Evolutionary conservation across 345 rosid genomes (phyloP), one percentile per base, ranked within the genome.

Genomic region (Populus tremula): DNA sequence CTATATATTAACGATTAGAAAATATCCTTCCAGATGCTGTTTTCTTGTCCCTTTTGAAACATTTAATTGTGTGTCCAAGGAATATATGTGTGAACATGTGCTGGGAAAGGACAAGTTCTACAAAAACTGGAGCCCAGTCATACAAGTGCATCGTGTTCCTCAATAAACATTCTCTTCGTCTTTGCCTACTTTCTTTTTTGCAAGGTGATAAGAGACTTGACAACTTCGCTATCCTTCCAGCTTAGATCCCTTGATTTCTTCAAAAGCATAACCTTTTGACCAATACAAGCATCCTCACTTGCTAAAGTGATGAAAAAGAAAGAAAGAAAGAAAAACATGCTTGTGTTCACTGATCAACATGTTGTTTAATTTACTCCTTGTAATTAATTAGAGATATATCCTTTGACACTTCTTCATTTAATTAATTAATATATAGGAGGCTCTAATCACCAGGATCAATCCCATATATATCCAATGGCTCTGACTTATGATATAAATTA

Each of bases 251-350:
- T 78, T 76, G 69, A 82, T 82, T 82, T 77, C 79, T 72, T 33
- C 68, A 50, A 77, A 77, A 81, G 81, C 80, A 81, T 72, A 53
- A 29, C 85, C 79, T 86, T 84, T 84, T 82, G 81, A 82, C 84
- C 65, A 38, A 5, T 41, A 75, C 79, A 66, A 82, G 84, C 70
- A 69, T 68, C 31, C 71, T 72, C 76, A 25, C 17, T 50, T 36
- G 50, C 20, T 14, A 41, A 56, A 45, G 5, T 62, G 35, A n/a
- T 21, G 29, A 8, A 21, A 59, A 20, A 2, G 64, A n/a, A 8
- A 7, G 5, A 59, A 20, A 2, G 5, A n/a, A 17, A 18, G 27
- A 23, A 62, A 62, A 23, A 4, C 45, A 41, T 39, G 43, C 8
- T 8, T 2, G 10, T 8, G 43, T 39, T 39, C 8, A 39, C 11